A percentile compares a stretch with the other conserved stretches of the same genome.
phyloP scores from a whole-genome alignment of 2,329 filamentous ascomycete species.

The Aspergillus ochraceus region DNA sequence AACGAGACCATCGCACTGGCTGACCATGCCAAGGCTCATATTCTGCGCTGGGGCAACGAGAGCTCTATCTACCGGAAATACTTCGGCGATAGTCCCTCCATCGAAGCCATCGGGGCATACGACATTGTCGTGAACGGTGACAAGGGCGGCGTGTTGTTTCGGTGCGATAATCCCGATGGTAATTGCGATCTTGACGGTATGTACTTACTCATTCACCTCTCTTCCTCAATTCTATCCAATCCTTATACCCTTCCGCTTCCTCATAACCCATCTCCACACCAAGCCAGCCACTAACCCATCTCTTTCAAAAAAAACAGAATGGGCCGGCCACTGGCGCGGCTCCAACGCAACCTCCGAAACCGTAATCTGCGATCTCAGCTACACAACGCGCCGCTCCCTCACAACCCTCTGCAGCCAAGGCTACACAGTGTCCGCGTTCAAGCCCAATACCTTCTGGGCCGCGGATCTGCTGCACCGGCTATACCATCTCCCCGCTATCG shows the following conservation, averaged over 20 bases:
- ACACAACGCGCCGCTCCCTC: conserved; percentile 57
- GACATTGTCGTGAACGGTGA: conserved; percentile 61
- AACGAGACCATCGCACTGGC: conserved; percentile 60
- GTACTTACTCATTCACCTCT: conserved; percentile 9
- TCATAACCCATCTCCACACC: conserved; percentile 7
- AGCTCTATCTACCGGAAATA: conserved; percentile 65
- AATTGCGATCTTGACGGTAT: conserved; percentile 58
- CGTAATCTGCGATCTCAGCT: conserved; percentile 68
- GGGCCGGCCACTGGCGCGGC: conserved; percentile 69
- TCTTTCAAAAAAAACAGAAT: conserved; percentile 45
- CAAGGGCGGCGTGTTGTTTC: conserved; percentile 59
- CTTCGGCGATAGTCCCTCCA: conserved; percentile 62
- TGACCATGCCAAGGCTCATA: conserved; percentile 62
- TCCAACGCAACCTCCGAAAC: conserved; percentile 65
- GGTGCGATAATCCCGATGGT: conserved; percentile 67
- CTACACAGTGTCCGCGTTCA: conserved; percentile 59
- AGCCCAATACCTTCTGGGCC: conserved; percentile 64
- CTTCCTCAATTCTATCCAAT: not conserved
- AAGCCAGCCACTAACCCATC: not conserved
- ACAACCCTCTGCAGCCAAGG: conserved; percentile 62
- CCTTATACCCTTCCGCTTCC: not conserved
- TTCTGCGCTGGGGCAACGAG: conserved; percentile 49
- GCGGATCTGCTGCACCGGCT: conserved; percentile 67
- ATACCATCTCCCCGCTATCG: conserved; percentile 62
- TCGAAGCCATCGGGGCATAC: conserved; percentile 62